phyloP scores from a whole-genome alignment of 2,329 filamentous ascomycete species.

The Coleophoma eucalyptorum region DNA sequence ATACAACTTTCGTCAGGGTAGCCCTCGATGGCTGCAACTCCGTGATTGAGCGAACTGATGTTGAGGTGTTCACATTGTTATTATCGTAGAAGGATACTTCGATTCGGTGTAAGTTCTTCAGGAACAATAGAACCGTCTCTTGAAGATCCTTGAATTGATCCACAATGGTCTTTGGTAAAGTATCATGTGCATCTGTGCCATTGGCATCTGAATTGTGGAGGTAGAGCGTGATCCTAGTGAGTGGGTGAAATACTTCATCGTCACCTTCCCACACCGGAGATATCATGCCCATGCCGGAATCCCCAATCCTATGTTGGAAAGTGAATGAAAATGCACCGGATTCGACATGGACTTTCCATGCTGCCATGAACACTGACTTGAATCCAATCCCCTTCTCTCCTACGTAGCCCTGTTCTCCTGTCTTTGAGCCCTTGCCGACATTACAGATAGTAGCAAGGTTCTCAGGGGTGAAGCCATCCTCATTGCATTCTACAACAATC shows the following conservation, averaged over 20 bases:
- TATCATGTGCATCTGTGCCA: too few species aligned
- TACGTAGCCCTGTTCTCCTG: slow-evolving; percentile 19
- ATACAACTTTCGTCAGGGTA: background rate
- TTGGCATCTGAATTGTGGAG: background rate
- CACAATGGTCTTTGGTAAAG: slow-evolving; percentile 1
- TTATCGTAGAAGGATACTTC: too few species aligned
- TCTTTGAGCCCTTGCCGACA: slow-evolving; percentile 43
- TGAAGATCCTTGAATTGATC: background rate
- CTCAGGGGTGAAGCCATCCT: slow-evolving; percentile 38
- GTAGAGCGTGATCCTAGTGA: slow-evolving; percentile 5
- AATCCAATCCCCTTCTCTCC: slow-evolving; percentile 34
- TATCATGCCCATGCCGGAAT: slow-evolving; percentile 1
- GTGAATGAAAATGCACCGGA: slow-evolving; percentile 23
- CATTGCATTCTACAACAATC: slow-evolving; percentile 39
- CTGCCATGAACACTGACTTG: slow-evolving; percentile 31
- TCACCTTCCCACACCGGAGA: background rate
- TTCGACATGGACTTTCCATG: slow-evolving; percentile 32
- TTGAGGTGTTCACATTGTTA: too few species aligned
- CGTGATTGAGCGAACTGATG: background rate
- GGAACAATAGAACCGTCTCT: slow-evolving; percentile 6
- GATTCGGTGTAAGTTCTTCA: slow-evolving; percentile 4
- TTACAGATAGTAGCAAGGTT: slow-evolving; percentile 43
- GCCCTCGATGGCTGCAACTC: background rate
- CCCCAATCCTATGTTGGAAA: slow-evolving; percentile 10
- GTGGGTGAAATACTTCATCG: too few species aligned